Conservation (phyloP, 2,329 filamentous ascomycete genomes). For the Aspergillus tubingensis region DNA sequence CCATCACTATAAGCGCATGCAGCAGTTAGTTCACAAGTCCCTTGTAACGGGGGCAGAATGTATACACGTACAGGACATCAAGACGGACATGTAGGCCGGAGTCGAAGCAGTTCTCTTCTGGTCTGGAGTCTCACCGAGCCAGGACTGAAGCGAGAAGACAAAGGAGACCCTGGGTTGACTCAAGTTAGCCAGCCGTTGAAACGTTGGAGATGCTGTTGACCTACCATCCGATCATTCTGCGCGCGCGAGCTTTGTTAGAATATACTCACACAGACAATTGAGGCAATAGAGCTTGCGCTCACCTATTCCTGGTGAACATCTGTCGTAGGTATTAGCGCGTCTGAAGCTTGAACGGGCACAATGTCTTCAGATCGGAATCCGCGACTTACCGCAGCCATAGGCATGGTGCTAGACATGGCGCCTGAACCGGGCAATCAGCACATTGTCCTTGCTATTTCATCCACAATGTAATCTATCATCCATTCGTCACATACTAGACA, state of each 20-base stretch:
- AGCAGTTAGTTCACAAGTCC: constrained; percentile 18
- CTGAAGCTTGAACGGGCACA: neutral
- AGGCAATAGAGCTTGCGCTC: constrained; percentile 30
- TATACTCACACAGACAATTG: neutral
- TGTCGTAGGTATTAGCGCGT: constrained; percentile 34
- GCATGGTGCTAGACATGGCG: constrained; percentile 74
- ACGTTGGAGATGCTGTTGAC: constrained; percentile 14
- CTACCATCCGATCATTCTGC: constrained; percentile 66
- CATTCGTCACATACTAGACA: constrained; percentile 60
- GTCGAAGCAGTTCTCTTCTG: constrained; percentile 64
- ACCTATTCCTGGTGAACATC: constrained; percentile 92
- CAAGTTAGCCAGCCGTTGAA: constrained; percentile 20
- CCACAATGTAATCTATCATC: neutral
- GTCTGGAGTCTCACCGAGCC: constrained; percentile 51
- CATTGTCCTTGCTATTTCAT: neutral
- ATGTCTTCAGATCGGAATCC: neutral
- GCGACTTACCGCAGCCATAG: constrained; percentile 77
- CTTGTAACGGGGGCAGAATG: neutral
- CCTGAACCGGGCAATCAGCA: constrained; percentile 41
- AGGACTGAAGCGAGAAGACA: constrained; percentile 51
- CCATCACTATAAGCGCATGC: constrained; percentile 54
- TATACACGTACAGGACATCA: constrained; percentile 70
- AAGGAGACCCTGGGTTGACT: constrained; percentile 46
- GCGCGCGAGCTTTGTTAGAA: constrained; percentile 14
- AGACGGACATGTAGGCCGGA: constrained; percentile 72